These are phyloP conservation scores for Megacollybia marginata DNA, from an alignment of 768 basidiomycete genomes.

Conservation along the genomic window DNA sequence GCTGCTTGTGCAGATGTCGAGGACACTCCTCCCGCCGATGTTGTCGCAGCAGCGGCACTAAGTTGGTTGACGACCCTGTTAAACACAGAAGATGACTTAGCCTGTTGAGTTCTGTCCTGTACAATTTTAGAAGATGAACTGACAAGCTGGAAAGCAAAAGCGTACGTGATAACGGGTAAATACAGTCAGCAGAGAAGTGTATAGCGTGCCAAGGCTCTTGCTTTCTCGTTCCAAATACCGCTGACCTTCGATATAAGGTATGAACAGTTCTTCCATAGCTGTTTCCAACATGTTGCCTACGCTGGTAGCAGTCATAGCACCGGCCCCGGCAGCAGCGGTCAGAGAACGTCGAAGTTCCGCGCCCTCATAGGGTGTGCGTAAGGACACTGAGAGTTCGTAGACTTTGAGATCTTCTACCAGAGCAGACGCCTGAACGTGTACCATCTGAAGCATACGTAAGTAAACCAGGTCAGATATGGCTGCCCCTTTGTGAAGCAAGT, in stretches of 20 bases:
- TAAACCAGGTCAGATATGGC: slow-evolving; percentile 84
- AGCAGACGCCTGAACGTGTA: slow-evolving; percentile 68
- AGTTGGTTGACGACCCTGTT: slow-evolving; percentile 91
- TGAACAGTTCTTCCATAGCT: slow-evolving; percentile 93
- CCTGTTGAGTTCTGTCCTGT: slow-evolving; percentile 55
- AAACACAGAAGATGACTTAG: slow-evolving; percentile 66
- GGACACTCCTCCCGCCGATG: slow-evolving; percentile 48
- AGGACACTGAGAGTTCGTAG: slow-evolving; percentile 73
- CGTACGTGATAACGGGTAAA: slow-evolving; percentile 90
- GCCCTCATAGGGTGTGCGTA: slow-evolving; percentile 56
- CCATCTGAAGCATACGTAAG: slow-evolving; percentile 83
- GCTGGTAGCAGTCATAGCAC: slow-evolving; percentile 44
- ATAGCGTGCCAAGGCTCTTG: slow-evolving; percentile 74
- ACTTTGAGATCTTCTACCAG: slow-evolving; percentile 89
- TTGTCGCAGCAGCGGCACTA: slow-evolving; percentile 65
- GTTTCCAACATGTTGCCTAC: slow-evolving; percentile 86
- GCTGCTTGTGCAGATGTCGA: slow-evolving; percentile 80
- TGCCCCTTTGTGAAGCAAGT: slow-evolving; percentile 67
- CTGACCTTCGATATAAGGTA: slow-evolving; percentile 87
- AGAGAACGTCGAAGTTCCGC: slow-evolving; percentile 54
- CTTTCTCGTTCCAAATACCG: slow-evolving; percentile 91
- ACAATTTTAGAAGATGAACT: slow-evolving; percentile 3
- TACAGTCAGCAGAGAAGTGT: slow-evolving; percentile 56
- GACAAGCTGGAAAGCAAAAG: slow-evolving; percentile 6
- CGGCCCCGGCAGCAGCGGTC: slow-evolving; percentile 34